Percentiles rank a stretch among this genome's conserved stretches.
Evolutionary conservation across 2,329 filamentous ascomycete genomes (phyloP).

Genomic region (Epichloe brachyelytri): DNA sequence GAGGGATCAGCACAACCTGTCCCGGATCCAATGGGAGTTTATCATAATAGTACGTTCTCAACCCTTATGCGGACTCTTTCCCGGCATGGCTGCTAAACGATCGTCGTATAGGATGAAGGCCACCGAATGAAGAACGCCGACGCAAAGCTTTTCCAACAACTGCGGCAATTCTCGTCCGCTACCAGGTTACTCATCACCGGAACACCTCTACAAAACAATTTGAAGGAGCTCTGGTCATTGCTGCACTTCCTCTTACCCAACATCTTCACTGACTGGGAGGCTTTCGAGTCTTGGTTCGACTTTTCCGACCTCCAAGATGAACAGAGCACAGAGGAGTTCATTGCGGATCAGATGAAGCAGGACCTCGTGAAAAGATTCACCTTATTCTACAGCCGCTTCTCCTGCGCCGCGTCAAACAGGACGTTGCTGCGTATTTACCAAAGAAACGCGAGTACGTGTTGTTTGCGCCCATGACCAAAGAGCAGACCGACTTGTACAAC

Average conservation of each 20-base stretch:
- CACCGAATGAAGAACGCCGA: constrained; percentile 97
- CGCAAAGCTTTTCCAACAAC: constrained; percentile 76
- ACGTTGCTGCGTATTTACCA: constrained; percentile 82
- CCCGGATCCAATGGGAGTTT: constrained; percentile 86
- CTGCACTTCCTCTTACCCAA: constrained; percentile 86
- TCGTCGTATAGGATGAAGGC: constrained; percentile 61
- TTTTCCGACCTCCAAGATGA: constrained; percentile 87
- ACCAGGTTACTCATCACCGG: constrained; percentile 89
- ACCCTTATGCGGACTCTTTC: no score
- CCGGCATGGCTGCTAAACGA: background rate
- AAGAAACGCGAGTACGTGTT: constrained; percentile 95
- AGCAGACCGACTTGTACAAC: constrained; percentile 83
- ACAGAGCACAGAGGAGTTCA: constrained; percentile 61
- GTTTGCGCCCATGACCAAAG: constrained; percentile 80
- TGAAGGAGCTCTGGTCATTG: constrained; percentile 88
- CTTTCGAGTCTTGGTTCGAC: constrained; percentile 94
- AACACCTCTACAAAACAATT: constrained; percentile 89
- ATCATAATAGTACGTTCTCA: constrained; percentile 65
- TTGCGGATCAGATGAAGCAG: constrained; percentile 56
- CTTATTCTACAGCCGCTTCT: constrained; percentile 86
- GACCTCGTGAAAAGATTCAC: constrained; percentile 62
- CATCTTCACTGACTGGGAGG: constrained; percentile 86
- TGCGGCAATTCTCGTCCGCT: constrained; percentile 79
- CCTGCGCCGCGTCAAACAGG: constrained; percentile 77
- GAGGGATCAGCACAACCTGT: constrained; percentile 69